Evolutionary conservation across 345 rosid genomes (phyloP).

Genomic region (Draba incana): DNA sequence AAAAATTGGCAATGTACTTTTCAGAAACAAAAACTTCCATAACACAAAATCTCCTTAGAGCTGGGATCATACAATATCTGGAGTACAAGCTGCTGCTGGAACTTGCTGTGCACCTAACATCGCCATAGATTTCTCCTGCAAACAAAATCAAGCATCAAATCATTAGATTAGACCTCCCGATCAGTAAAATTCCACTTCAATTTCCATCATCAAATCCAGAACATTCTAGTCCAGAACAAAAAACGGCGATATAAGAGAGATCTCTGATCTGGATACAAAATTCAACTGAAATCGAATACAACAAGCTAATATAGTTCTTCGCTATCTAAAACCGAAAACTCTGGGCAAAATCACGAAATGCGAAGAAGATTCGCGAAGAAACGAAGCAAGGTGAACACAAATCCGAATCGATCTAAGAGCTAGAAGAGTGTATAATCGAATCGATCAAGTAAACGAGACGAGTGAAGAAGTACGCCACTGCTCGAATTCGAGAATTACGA

Average conservation of each 20-base stretch:
- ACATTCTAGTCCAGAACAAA: background rate
- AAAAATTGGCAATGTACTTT: constrained; percentile 10
- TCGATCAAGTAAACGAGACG: constrained; percentile 14
- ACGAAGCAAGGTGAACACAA: constrained; percentile 5
- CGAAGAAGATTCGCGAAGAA: constrained; percentile 19
- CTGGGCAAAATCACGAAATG: background rate
- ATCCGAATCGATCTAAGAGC: constrained; percentile 32
- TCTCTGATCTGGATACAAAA: constrained; percentile 25
- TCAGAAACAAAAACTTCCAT: background rate
- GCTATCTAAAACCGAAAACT: constrained; percentile 1
- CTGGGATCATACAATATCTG: constrained; percentile 50
- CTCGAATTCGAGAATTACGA: background rate
- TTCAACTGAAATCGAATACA: constrained; percentile 1
- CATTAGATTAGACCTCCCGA: background rate
- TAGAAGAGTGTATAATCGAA: constrained; percentile 7
- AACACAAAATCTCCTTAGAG: constrained; percentile 2
- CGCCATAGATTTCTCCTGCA: constrained; percentile 46
- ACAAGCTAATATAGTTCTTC: background rate
- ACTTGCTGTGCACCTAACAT: constrained; percentile 52
- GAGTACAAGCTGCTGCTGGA: constrained; percentile 47
- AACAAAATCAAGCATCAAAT: constrained; percentile 22
- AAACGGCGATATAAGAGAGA: constrained; percentile 10
- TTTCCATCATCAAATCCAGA: background rate
- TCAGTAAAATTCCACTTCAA: background rate
- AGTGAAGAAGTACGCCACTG: constrained; percentile 13